Base-by-base conservation (phyloP, 1,139 yeast species). In the Sporopachydermia cereana region DNA sequence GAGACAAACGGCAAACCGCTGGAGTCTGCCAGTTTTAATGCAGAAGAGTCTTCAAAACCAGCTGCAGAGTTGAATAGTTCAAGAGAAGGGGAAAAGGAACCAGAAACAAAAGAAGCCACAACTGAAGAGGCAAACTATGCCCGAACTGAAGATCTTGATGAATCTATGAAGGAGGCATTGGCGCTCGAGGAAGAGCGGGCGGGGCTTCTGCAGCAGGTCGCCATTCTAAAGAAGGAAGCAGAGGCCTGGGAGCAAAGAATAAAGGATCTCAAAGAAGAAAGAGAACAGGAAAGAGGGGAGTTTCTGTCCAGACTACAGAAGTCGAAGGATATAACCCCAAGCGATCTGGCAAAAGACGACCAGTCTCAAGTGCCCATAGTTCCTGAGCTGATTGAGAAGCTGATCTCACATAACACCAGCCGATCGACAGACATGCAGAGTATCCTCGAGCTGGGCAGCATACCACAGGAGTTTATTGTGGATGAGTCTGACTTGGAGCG, bases 341-440 rank as follows among this genome's bases (percentile, higher is more conserved):
- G 17, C 9, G 39, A 34, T 34, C n/a, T 34, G 17, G 39, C 22
- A 7, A n/a, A 34, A 12, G n/a, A 34, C 17, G 22, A 34, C 22
- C 12, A 16, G 9, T 7, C 5, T 20, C 5, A 5, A 34, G 39
- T n/a, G 9, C 39, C 39, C 18, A 20, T 34, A 16, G 39, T 34
- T 7, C 39, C 39, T 16, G 39, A 34, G 39, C 39, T 34, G 39
- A 34, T 34, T 16, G 39, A 34, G 22, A 34, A 34, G 17, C 39
- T 34, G 20, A 34, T 34, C 9, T 12, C 22, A 7, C 39, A 34
- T n/a, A 34, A 34, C 39, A 16, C 39, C 17, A 7, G 17, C 20
- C 18, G 39, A 7, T 12, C 9, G 20, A 34, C 12, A 5, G 39
- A n/a, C n/a, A 12, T n/a, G 12, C 22, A 5, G 9, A n/a, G 17